Base-by-base conservation (phyloP, 1,284 basidiomycete species). In the Phlebopus sp. region DNA sequence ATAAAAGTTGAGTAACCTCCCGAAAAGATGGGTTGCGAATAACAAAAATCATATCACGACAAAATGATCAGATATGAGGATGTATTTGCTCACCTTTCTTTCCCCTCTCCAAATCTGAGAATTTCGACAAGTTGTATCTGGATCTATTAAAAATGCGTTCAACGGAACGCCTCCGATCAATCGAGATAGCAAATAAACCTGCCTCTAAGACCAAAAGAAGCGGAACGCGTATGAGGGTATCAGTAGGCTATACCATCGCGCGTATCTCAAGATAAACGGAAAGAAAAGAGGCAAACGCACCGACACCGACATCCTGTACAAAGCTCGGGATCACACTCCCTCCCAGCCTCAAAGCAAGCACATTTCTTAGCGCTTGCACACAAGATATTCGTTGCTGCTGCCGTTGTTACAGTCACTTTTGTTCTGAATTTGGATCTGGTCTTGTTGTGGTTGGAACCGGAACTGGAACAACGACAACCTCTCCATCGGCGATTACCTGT, bases 281-380 rank as follows among this genome's bases (percentile, higher is more conserved):
- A 11, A 15, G 14, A 7, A 19, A 17, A 11, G 14, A 34, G 11
- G 14, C 23, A 46, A 19, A 55, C 66, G 52, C 37, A 64, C 63
- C 39, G 51, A 52, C 63, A 68, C 41, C 43, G 49, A 37, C 60
- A 68, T 23, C 49, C 49, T 27, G 39, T 5, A 37, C 63, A 65
- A 9, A 65, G 35, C 39, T 71, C 69, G 19, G 71, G 69, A 55
- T 74, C 70, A 48, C 77, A 77, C 56, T 79, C 76, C 42, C 69
- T 62, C 3, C 53, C 37, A 0, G 55, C 51, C 38, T 55, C 55
- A 11, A 52, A 47, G 52, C 76, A 79, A 18, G 59, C 53, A 50
- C 76, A 78, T 13, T 53, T 57, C 13, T 58, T 49, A 4, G 62
- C 63, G 3, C 32, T 41, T 11, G 27, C 9, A 8, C 27, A 29